Percentiles rank a stretch among this genome's conserved stretches.
phyloP scores from a whole-genome alignment of 2,329 filamentous ascomycete species.

The Ceratocystis colombiana region DNA sequence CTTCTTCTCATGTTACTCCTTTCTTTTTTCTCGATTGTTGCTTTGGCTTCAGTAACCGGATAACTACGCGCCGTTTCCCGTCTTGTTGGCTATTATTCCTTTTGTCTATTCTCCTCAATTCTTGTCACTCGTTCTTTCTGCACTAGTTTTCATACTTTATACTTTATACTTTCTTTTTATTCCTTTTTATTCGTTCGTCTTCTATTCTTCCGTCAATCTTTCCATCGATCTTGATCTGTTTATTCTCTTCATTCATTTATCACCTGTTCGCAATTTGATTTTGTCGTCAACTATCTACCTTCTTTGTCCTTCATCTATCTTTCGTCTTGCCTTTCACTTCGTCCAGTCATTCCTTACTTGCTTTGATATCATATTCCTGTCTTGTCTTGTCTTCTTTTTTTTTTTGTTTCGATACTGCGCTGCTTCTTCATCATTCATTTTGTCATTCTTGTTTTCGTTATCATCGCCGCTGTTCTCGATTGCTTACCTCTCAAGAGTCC shows the following conservation, averaged over 20 bases:
- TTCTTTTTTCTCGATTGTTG: slow-evolving; percentile 6
- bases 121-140: slow-evolving; percentile 9
- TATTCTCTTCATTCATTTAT: no score
- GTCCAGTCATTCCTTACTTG: slow-evolving; percentile 4
- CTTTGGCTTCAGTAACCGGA: background rate
- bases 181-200: slow-evolving; percentile 6
- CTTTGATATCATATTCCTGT: background rate
- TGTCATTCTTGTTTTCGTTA: background rate
- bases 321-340: background rate
- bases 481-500: background rate
- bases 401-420: background rate
- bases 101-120: slow-evolving; percentile 6
- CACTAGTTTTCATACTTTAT: background rate
- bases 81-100: background rate
- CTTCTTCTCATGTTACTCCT: slow-evolving; percentile 6
- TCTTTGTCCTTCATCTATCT: slow-evolving; percentile 10
- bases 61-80: slow-evolving; percentile 17
- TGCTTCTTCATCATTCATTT: background rate
- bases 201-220: slow-evolving; percentile 3
- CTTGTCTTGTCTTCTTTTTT: background rate
- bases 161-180: background rate
- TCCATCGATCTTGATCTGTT: no score
- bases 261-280: background rate
- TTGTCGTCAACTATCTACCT: slow-evolving; percentile 4
- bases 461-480: background rate